Base-by-base conservation (phyloP, 176 grass and related monocot species). In the Elymus sibiricus region DNA sequence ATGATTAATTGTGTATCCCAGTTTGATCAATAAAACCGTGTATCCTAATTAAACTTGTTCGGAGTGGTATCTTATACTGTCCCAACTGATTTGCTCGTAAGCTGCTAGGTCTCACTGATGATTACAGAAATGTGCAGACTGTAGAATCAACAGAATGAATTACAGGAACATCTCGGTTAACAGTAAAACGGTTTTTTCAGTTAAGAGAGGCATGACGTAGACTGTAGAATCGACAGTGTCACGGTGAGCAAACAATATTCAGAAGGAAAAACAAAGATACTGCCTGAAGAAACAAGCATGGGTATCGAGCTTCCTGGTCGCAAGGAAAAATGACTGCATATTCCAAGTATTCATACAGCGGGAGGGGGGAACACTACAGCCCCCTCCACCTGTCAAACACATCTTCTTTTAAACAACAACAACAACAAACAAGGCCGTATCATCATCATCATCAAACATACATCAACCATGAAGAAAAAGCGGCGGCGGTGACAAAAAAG, bases 371-470 rank as follows among this genome's bases (percentile, higher is more conserved):
- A 44, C 49, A 32, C 84, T 87, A 82, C 64, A 83, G 43, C 38
- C 25, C 87, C 72, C 85, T 74, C 12, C 5, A 49, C 15, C 71
- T 74, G 70, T 85, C 64, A 61, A 62, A 83, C 27, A 78, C 38
- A 79, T 67, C 70, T 76, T 66, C 69, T 76, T 73, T 80, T 79
- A 49, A 77, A 79, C 61, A 77, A 90, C 66, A 77, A 80, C 44
- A 46, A 56, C 53, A 56, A 56, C 53, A 56, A 56, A 56, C 71
- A 74, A 59, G 79, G 76, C 59, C 80, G 72, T 87, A 78, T 86
- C 77, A 87, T 85, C 84, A 87, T 83, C 76, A 84, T 87, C 81
- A 87, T 82, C 85, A 87, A 90, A 79, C 72, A 88, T 90, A 93
- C 85, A 89, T 84, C 31, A 40, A 67, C 11, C 85, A 72, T 6